Percentiles rank a stretch among this genome's conserved stretches.
Conservation (phyloP, 352 stramenopile species). For the Nothophytophthora sp. region DNA sequence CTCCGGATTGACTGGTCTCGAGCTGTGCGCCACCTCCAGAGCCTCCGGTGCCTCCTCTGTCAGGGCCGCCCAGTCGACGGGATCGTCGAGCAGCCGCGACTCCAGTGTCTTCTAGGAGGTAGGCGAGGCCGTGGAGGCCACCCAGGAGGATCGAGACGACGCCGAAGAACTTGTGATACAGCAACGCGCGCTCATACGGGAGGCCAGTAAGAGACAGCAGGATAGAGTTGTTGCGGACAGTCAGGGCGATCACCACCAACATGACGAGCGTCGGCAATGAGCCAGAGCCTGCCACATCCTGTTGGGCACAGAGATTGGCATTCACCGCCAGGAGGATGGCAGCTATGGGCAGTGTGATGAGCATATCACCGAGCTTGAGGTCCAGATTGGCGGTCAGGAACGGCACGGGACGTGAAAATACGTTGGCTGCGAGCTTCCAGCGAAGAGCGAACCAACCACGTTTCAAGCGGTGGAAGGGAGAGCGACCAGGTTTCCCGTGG, state of each 20-base stretch:
- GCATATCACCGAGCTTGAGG: conserved; percentile 35
- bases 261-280: conserved; percentile 27
- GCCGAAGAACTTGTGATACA: conserved; percentile 52
- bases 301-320: neutral
- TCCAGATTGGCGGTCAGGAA: conserved; percentile 24
- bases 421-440: conserved; percentile 11
- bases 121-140: conserved; percentile 33
- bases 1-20: conserved; percentile 1
- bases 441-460: conserved; percentile 19
- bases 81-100: conserved; percentile 1
- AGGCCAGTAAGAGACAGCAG: conserved; percentile 34
- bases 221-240: conserved; percentile 50
- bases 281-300: conserved; percentile 16
- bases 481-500: neutral
- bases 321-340: conserved; percentile 15
- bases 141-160: conserved; percentile 26
- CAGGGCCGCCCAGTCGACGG: neutral
- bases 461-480: conserved; percentile 10
- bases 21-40: neutral
- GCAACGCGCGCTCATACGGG: conserved; percentile 39
- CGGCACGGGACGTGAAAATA: conserved; percentile 23
- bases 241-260: conserved; percentile 32
- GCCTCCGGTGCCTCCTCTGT: no score
- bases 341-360: conserved; percentile 21
- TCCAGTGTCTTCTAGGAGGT: conserved; percentile 18